Base-by-base conservation (phyloP, 768 basidiomycete genomes). In the Tulasnella sp. region DNA sequence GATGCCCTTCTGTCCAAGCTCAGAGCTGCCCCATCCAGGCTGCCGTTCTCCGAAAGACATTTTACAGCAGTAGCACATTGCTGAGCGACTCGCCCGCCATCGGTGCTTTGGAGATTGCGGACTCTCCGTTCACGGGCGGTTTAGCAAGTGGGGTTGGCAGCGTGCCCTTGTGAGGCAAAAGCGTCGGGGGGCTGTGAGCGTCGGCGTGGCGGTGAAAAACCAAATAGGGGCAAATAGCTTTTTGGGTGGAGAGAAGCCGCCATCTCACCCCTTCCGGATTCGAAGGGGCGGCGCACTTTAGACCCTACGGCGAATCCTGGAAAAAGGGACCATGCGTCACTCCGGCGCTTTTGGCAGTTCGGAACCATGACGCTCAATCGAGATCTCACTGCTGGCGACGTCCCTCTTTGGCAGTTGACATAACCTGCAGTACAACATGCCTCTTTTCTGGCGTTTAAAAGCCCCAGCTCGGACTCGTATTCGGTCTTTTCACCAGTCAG, bases 331-430 rank as follows among this genome's bases (percentile, higher is more conserved):
- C 64, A 69, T 69, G 64, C 64, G 64, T 69, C 28, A 69, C 64
- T 69, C 64, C 64, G 64, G 64, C 64, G 64, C 64, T 69, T 69
- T 69, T 69, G 34, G 64, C 64, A 69, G 64, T 69, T 69, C 64
- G 64, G 64, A 69, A 34, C 64, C 64, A 69, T 69, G 64, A 69
- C 64, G 64, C 64, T 69, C 31, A 28, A 69, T 69, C 64, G 64
- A 69, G 64, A 69, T 69, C 64, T 69, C 64, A 31, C 64, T 69
- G 64, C 64, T 69, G 64, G 64, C 64, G 64, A 69, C 64, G 37
- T 5, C 64, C 64, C 2, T 2, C 12, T 69, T 69, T 69, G 64
- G 64, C 64, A 69, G 64, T 69, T 69, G 16, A 18, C 64, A 69
- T 37, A 69, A 69, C 64, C n/a, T 69, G 64, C 64, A 69, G 24